Evolutionary conservation across 768 basidiomycete genomes (phyloP).

Genomic region (Heimioporus sp.): DNA sequence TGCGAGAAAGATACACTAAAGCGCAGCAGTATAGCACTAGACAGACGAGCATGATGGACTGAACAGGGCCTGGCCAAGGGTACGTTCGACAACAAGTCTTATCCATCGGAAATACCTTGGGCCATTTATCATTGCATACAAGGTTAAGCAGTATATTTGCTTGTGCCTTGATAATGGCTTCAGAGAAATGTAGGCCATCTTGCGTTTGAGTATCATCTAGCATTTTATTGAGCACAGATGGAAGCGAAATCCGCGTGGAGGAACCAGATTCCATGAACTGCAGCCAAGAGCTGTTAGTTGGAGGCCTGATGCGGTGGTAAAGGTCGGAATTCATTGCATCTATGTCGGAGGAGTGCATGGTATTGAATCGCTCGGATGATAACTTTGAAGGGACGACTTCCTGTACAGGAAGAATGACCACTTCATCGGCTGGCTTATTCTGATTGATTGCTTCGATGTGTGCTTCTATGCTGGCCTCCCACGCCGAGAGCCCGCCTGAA

Average conservation of each 20-base stretch:
- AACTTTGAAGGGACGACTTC: conserved; percentile 67
- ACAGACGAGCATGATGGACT: conserved; percentile 49
- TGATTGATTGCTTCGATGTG: conserved; percentile 51
- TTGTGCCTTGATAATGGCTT: conserved; percentile 60
- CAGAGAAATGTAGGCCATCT: conserved; percentile 83
- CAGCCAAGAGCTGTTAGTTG: conserved; percentile 27
- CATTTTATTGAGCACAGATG: conserved; percentile 80
- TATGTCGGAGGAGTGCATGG: conserved; percentile 76
- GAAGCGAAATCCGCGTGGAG: conserved; percentile 50
- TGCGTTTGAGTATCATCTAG: conserved; percentile 69
- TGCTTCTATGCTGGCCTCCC: conserved; percentile 72
- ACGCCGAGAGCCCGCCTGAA: conserved; percentile 74
- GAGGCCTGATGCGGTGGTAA: conserved; percentile 57
- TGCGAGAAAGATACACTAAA: conserved; percentile 37
- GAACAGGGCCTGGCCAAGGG: conserved; percentile 58
- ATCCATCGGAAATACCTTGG: conserved; percentile 61
- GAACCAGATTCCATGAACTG: conserved; percentile 23
- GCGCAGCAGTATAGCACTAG: conserved; percentile 53
- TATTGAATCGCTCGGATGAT: conserved; percentile 56
- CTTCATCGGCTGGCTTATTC: conserved; percentile 57
- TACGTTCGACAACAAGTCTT: conserved; percentile 83
- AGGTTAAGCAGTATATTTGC: conserved; percentile 78
- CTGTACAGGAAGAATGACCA: conserved; percentile 79
- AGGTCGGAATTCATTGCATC: conserved; percentile 92
- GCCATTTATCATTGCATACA: conserved; percentile 71